Conservation (phyloP, 495 filamentous ascomycete genomes). For the Penicillium parvum region DNA sequence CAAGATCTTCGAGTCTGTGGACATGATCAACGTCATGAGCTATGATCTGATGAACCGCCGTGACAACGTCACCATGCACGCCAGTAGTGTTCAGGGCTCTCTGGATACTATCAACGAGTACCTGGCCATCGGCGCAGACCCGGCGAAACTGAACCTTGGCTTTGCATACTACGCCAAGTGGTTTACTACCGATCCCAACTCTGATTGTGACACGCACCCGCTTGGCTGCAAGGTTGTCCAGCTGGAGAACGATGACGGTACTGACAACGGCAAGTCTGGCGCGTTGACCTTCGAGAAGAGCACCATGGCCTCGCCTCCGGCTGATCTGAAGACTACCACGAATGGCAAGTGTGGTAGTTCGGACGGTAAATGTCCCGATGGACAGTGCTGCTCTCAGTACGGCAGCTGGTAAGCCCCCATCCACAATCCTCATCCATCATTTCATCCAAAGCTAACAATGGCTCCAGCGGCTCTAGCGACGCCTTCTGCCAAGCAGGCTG, state of each 20-base stretch:
- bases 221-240: conserved; percentile 59
- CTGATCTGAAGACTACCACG: conserved; percentile 44
- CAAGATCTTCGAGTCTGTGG: conserved; percentile 57
- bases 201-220: conserved; percentile 40
- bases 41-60: conserved; percentile 79
- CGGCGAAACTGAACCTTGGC: conserved; percentile 62
- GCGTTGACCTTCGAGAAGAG: conserved; percentile 52
- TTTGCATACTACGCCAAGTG: conserved; percentile 74
- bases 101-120: conserved; percentile 57
- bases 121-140: conserved; percentile 49
- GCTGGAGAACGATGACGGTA: conserved; percentile 62
- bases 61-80: conserved; percentile 62
- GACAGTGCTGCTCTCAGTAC: conserved; percentile 35
- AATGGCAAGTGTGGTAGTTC: conserved; percentile 32
- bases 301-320: conserved; percentile 45
- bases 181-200: conserved; percentile 55
- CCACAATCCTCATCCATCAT: neutral
- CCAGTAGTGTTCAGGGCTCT: conserved; percentile 55
- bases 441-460: conserved; percentile 1
- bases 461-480: conserved; percentile 29
- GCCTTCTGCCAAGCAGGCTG: conserved; percentile 37
- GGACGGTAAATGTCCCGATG: conserved; percentile 30
- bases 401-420: conserved; percentile 35
- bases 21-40: conserved; percentile 76
- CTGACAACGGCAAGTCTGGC: conserved; percentile 58